Evolutionary conservation across 2,329 filamentous ascomycete genomes (phyloP).

Genomic region (Fusarium tricinctum): DNA sequence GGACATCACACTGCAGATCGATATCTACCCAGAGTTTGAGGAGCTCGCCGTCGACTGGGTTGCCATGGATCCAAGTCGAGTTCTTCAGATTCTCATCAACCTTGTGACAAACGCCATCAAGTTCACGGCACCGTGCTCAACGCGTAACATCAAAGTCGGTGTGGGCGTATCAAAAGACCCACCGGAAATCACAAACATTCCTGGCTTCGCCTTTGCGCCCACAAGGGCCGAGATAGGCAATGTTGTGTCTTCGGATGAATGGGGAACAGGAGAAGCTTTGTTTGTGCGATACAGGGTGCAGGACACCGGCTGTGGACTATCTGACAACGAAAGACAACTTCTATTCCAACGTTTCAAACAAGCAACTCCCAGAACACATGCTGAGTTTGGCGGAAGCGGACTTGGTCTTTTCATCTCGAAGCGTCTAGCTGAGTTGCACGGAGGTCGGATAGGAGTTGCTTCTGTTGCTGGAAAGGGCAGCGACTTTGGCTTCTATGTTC

Average conservation of each 20-base stretch:
- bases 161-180: conserved; percentile 59
- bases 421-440: conserved; percentile 73
- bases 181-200: not conserved
- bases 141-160: conserved; percentile 62
- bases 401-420: conserved; percentile 75
- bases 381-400: conserved; percentile 74
- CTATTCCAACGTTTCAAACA: conserved; percentile 78
- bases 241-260: conserved; percentile 46
- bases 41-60: conserved; percentile 73
- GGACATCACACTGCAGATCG: conserved; percentile 73
- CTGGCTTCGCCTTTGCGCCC: conserved; percentile 32
- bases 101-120: conserved; percentile 84
- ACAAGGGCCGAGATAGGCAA: conserved; percentile 16
- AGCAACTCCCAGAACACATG: conserved; percentile 63
- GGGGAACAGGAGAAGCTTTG: conserved; percentile 53
- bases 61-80: conserved; percentile 76
- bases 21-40: conserved; percentile 70
- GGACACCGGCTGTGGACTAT: conserved; percentile 76
- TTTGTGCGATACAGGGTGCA: conserved; percentile 68
- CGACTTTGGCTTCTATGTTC: conserved; percentile 74
- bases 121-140: conserved; percentile 67
- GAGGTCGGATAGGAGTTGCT: conserved; percentile 74
- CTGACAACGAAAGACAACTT: conserved; percentile 72
- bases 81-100: conserved; percentile 85
- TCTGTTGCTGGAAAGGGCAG: conserved; percentile 70